These are phyloP conservation scores for Trichoderma harzianum DNA, from an alignment of 2,329 filamentous ascomycete genomes.

Conservation along the genomic window DNA sequence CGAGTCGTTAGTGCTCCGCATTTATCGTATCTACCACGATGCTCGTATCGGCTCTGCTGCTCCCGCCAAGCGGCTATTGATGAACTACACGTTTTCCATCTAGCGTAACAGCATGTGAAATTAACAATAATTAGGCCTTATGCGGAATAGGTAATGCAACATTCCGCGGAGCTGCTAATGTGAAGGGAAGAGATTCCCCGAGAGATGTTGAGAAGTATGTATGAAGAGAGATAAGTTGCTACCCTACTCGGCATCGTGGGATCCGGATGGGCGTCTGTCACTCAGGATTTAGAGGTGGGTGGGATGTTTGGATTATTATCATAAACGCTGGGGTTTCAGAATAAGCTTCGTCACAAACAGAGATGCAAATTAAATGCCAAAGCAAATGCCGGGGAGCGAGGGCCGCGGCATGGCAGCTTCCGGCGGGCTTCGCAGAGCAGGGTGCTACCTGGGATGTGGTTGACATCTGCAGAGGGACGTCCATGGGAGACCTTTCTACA, in stretches of 20 bases:
- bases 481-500: not conserved
- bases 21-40: not conserved
- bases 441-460: not conserved
- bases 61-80: not conserved
- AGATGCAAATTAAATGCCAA: not conserved
- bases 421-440: not conserved
- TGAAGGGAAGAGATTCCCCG: not conserved
- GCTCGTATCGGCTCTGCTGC: not conserved
- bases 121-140: not conserved
- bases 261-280: not conserved
- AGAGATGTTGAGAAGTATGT: not conserved
- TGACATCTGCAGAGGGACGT: not conserved
- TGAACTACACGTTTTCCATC: not conserved
- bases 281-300: not conserved
- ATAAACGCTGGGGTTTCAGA: not conserved
- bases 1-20: not conserved
- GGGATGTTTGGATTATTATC: not conserved
- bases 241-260: not conserved
- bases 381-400: not conserved
- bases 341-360: not conserved
- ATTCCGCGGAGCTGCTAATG: not conserved
- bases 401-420: not conserved
- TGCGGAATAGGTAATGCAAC: not conserved
- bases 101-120: not conserved
- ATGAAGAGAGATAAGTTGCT: not conserved